phyloP scores from a whole-genome alignment of 352 stramenopile genomes.

The Saprolegnia parasitica region DNA sequence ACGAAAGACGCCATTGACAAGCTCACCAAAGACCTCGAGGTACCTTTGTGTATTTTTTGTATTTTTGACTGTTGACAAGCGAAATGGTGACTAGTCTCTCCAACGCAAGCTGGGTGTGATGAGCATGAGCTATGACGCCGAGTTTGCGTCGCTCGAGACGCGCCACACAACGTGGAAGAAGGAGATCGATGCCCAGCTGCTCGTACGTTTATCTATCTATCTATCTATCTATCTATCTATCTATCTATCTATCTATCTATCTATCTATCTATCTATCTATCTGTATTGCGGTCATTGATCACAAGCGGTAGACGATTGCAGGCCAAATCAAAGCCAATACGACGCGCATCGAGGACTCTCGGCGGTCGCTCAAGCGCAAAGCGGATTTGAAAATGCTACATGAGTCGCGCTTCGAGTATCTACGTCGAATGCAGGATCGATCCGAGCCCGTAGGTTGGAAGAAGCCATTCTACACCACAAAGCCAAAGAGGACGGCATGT shows the following conservation, averaged over 20 bases:
- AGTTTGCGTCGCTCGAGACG: not conserved
- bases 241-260: no score
- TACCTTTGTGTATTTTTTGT: no score
- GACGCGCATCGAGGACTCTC: not conserved
- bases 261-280: no score
- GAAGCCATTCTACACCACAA: not conserved
- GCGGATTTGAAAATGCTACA: constrained; percentile 7
- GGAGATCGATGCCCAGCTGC: not conserved
- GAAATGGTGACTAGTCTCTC: not conserved
- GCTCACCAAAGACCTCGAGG: not conserved
- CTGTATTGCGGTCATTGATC: no score
- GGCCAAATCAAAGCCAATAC: not conserved
- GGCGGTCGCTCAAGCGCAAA: not conserved
- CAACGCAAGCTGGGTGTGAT: not conserved
- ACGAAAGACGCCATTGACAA: not conserved
- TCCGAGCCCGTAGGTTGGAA: constrained; percentile 2
- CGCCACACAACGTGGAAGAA: not conserved
- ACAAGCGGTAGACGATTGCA: not conserved
- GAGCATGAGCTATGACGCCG: not conserved
- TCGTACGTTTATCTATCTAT: not conserved
- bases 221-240: no score
- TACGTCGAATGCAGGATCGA: not conserved
- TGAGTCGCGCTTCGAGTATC: no score
- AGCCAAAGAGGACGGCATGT: not conserved
- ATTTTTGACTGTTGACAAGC: not conserved